Base-by-base conservation (phyloP, 2,329 filamentous ascomycete genomes). In the Verticillium tricorpus region DNA sequence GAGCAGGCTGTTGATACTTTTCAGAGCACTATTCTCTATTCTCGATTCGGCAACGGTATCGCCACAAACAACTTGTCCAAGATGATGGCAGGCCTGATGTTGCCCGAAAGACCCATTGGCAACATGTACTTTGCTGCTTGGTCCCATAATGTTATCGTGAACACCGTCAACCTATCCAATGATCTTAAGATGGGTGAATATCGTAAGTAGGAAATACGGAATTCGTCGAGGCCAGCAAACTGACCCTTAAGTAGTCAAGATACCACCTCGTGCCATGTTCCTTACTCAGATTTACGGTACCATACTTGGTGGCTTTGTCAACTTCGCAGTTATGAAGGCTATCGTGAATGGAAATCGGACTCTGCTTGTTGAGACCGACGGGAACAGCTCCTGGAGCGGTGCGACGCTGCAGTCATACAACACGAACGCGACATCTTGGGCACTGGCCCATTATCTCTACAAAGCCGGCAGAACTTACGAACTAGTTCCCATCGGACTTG, bases 111-210 rank as follows among this genome's bases (percentile, higher is more conserved):
- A 1, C 82, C 82, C 0, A 66, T 85, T 5, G 82, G 81, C 2
- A 85, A 85, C 69, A 82, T 85, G 80, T 85, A 85, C 69, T 85
- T 85, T 67, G 80, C 83, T 8, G 79, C 79, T 12, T 86, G 82
- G 82, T 85, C 82, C 1, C 84, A 86, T 70, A 83, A 80, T 40
- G 80, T 85, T 57, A 85, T 86, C 57, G 14, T 61, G 2, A 82
- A 82, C 58, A 72, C 77, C 0, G 79, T 86, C 55, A 80, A 73
- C 60, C 72, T 86, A 7, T 81, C 75, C 40, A 80, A 77, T 56
- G 82, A 85, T 64, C 69, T 86, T 28, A 86, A 86, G 72, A 78
- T 85, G 76, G 84, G 84, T 22, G 81, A 86, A 73, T 86, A 86
- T 58, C 77, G 81, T 82, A 72, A 59, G 78, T 73, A 3, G 5